Conservation (phyloP, 257 asterid genomes). For the Osmanthus fragrans region DNA sequence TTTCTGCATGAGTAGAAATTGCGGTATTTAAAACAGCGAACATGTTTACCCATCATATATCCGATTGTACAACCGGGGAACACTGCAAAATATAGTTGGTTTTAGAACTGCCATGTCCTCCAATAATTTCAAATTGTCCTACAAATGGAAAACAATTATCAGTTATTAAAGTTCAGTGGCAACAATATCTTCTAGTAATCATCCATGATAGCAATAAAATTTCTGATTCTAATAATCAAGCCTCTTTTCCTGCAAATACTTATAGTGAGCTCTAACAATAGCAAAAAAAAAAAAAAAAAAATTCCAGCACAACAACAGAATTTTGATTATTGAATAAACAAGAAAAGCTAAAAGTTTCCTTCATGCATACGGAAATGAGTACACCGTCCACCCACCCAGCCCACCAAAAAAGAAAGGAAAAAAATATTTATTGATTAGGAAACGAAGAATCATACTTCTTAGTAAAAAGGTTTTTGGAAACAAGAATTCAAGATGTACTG, state of each 20-base stretch:
- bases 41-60: constrained; percentile 68
- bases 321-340: not conserved
- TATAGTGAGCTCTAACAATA: not conserved
- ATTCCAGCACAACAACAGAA: not conserved
- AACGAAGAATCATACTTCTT: not conserved
- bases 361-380: not conserved
- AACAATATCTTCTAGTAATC: not conserved
- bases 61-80: constrained; percentile 77
- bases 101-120: constrained; percentile 70
- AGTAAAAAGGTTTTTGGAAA: not conserved
- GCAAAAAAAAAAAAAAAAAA: too few relatives aligned
- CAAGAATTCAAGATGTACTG: not conserved
- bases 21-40: constrained; percentile 1
- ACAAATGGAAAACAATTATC: constrained; percentile 17
- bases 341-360: not conserved
- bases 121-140: constrained; percentile 76
- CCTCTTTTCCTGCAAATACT: not conserved
- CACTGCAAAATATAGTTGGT: constrained; percentile 77
- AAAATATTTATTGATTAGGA: not conserved
- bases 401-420: not conserved
- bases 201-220: not conserved
- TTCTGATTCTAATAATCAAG: not conserved
- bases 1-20: constrained; percentile 2
- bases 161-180: not conserved
- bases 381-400: not conserved